phyloP scores from a whole-genome alignment of 2,329 filamentous ascomycete species.

The Calonectria honghensis region DNA sequence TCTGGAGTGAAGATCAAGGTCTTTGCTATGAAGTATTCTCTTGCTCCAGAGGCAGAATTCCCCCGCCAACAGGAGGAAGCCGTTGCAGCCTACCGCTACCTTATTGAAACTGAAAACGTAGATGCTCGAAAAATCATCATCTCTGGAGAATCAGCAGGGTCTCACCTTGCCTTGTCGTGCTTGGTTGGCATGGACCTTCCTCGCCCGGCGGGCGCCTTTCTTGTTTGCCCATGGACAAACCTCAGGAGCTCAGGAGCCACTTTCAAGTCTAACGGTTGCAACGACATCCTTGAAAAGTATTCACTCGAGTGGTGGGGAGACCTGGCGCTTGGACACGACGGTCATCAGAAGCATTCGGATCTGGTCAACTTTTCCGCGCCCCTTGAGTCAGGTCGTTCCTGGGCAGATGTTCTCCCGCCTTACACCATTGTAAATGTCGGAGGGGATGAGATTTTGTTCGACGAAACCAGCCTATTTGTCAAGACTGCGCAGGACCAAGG shows the following conservation, averaged over 20 bases:
- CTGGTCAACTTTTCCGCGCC: slow-evolving; percentile 13
- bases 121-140: slow-evolving; percentile 2
- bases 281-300: slow-evolving; percentile 5
- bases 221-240: slow-evolving; percentile 18
- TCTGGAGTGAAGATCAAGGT: slow-evolving; percentile 5
- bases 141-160: slow-evolving; percentile 14
- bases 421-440: slow-evolving; percentile 14
- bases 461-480: slow-evolving; percentile 6
- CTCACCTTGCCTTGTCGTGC: slow-evolving; percentile 16
- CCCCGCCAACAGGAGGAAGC: slow-evolving; percentile 19
- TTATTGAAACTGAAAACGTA: slow-evolving; percentile 11
- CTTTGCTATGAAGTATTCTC: slow-evolving; percentile 2
- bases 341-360: slow-evolving; percentile 1
- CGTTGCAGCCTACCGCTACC: slow-evolving; percentile 16
- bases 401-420: not conserved
- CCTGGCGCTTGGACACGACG: slow-evolving; percentile 1
- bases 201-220: not conserved
- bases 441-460: slow-evolving; percentile 10
- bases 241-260: slow-evolving; percentile 13
- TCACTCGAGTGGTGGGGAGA: slow-evolving; percentile 20
- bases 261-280: slow-evolving; percentile 1
- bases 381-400: not conserved
- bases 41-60: slow-evolving; percentile 16
- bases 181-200: not conserved
- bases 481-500: not conserved